phyloP scores from a whole-genome alignment of 495 filamentous ascomycete species.

The Penicillium nucicola region DNA sequence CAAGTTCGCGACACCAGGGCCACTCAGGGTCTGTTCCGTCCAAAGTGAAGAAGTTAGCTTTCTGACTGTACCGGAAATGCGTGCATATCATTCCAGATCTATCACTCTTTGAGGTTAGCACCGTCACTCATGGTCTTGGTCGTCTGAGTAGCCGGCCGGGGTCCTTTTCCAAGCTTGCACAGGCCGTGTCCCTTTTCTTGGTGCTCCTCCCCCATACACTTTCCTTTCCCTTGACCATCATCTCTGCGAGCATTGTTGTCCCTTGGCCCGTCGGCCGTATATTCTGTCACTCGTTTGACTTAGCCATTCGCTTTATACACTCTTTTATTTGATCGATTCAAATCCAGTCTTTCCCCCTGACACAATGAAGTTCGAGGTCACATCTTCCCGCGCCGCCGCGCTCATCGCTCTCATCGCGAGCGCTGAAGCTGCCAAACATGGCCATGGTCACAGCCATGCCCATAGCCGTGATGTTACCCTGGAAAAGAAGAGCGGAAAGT shows the following conservation, averaged over 20 bases:
- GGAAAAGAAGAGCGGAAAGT: slow-evolving; percentile 49
- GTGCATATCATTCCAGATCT: slow-evolving; percentile 5
- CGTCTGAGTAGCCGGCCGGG: neutral
- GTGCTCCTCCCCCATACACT: slow-evolving; percentile 10
- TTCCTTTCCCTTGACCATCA: slow-evolving; percentile 24
- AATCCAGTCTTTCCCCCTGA: slow-evolving; percentile 2
- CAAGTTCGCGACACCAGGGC: slow-evolving; percentile 1
- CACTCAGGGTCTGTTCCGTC: slow-evolving; percentile 11
- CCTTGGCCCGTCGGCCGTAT: slow-evolving; percentile 18
- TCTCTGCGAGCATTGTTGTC: slow-evolving; percentile 30
- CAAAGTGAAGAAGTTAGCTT: neutral
- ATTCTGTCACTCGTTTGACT: slow-evolving; percentile 25
- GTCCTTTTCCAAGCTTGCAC: neutral
- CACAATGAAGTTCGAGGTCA: slow-evolving; percentile 37
- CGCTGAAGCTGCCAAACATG: slow-evolving; percentile 38
- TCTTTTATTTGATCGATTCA: slow-evolving; percentile 5
- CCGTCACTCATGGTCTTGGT: slow-evolving; percentile 6
- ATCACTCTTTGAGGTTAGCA: slow-evolving; percentile 9
- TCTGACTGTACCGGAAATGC: slow-evolving; percentile 2
- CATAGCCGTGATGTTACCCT: slow-evolving; percentile 22
- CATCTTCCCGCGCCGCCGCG: slow-evolving; percentile 22
- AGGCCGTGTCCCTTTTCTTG: slow-evolving; percentile 21
- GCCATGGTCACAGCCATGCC: slow-evolving; percentile 30
- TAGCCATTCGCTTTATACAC: slow-evolving; percentile 17
- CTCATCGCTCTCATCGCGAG: slow-evolving; percentile 63